phyloP scores from a whole-genome alignment of 2,329 filamentous ascomycete species.

The Colletotrichum endophyticum region DNA sequence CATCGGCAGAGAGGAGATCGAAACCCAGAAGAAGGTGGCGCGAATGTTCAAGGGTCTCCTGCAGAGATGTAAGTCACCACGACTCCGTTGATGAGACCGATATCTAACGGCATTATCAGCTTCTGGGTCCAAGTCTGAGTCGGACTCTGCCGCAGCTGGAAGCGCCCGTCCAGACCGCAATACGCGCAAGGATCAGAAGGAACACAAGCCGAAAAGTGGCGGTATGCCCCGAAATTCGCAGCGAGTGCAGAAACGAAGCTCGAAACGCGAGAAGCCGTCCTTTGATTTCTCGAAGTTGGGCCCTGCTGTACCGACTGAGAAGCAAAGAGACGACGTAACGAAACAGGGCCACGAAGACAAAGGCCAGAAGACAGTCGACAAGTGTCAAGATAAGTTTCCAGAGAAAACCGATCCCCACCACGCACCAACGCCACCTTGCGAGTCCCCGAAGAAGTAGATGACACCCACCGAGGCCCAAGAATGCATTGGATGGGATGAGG shows the following conservation, averaged over 20 bases:
- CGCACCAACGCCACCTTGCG: not conserved
- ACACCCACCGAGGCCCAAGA: not conserved
- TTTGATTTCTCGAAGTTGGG: not conserved
- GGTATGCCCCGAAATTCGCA: not conserved
- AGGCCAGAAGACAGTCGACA: constrained; percentile 21
- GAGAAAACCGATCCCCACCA: not conserved
- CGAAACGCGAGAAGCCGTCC: not conserved
- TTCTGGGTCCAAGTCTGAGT: not conserved
- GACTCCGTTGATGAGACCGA: not conserved
- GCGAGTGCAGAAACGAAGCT: not conserved
- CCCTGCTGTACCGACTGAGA: constrained; percentile 24
- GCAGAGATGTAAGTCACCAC: not conserved
- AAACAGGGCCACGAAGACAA: constrained; percentile 24
- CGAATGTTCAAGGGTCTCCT: not conserved
- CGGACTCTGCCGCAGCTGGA: not conserved
- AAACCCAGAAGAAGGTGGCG: not conserved
- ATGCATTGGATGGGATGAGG: not conserved
- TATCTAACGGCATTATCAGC: not conserved
- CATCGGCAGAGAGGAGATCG: not conserved
- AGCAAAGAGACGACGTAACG: constrained; percentile 8
- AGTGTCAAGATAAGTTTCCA: not conserved
- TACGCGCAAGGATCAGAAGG: not conserved
- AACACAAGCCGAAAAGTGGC: not conserved
- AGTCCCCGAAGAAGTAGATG: not conserved
- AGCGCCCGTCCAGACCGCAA: not conserved